These are phyloP conservation scores for Polytrichum commune DNA, from an alignment of 225 moss, liverwort and hornwort genomes.

Conservation along the genomic window DNA sequence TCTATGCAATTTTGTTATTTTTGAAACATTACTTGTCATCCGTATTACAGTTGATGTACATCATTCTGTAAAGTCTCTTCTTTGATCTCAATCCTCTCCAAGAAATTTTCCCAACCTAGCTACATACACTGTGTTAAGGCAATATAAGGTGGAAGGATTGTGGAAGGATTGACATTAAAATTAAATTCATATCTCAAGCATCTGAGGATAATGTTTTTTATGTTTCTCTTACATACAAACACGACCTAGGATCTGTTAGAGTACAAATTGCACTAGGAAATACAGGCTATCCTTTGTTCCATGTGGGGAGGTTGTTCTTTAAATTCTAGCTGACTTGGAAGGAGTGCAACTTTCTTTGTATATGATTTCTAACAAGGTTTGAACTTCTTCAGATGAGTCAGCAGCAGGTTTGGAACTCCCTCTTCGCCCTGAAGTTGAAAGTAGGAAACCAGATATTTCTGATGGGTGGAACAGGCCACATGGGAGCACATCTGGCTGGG, in stretches of 20 bases:
- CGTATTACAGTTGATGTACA: background rate
- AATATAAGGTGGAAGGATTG: too few relatives aligned
- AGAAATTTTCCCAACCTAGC: too few relatives aligned
- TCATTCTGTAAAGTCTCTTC: too few relatives aligned
- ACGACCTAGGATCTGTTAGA: background rate
- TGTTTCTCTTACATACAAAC: background rate
- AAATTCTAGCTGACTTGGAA: background rate
- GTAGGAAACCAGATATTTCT: conserved; percentile 7
- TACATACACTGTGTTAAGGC: too few relatives aligned
- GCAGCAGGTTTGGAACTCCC: background rate
- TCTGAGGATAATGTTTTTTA: too few relatives aligned
- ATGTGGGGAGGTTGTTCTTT: background rate
- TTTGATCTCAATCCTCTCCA: too few relatives aligned
- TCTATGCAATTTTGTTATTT: too few relatives aligned
- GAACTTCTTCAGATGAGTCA: background rate
- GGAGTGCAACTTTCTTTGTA: background rate
- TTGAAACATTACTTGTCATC: background rate
- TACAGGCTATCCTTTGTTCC: background rate
- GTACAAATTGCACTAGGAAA: background rate
- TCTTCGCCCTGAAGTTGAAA: conserved; percentile 7
- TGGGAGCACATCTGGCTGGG: conserved; percentile 23
- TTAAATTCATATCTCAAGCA: too few relatives aligned
- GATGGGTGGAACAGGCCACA: conserved; percentile 30
- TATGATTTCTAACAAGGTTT: background rate
- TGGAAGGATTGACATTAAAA: too few relatives aligned